Percentiles rank a stretch among this genome's conserved stretches.
Conservation (phyloP, 2,329 filamentous ascomycete species). For the Sporothrix luriei region DNA sequence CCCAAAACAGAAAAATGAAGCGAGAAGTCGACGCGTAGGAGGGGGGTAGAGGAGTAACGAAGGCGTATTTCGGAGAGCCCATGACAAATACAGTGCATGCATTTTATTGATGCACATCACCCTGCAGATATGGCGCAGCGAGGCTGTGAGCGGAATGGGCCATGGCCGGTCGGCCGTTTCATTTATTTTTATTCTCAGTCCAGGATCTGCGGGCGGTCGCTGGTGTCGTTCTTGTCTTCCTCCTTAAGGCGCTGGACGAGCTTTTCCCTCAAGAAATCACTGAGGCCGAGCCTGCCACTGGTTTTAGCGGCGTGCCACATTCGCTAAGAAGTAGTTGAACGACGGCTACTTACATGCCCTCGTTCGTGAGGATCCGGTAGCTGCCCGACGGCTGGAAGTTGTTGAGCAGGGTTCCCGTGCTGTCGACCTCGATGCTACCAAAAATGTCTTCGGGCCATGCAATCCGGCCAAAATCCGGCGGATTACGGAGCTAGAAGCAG, state of each 20-base stretch:
- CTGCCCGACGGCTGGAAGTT: slow-evolving; percentile 38
- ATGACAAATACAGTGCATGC: slow-evolving; percentile 13
- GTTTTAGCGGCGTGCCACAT: not conserved
- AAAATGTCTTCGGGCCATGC: slow-evolving; percentile 71
- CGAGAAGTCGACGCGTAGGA: not conserved
- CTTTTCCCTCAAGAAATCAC: slow-evolving; percentile 58
- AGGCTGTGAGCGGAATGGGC: not conserved
- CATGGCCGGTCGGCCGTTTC: not conserved
- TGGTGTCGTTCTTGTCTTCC: slow-evolving; percentile 50
- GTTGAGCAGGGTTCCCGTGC: slow-evolving; percentile 45
- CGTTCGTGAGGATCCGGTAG: slow-evolving; percentile 65
- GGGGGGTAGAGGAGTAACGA: not conserved
- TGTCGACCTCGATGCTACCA: slow-evolving; percentile 67
- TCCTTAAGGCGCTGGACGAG: slow-evolving; percentile 56
- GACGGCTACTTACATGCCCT: slow-evolving; percentile 63
- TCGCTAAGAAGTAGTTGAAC: not conserved
- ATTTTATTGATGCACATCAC: not conserved
- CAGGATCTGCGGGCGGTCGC: slow-evolving; percentile 32
- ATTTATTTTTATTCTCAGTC: slow-evolving; percentile 25
- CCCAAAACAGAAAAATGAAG: slow-evolving; percentile 2
- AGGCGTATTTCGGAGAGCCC: not conserved
- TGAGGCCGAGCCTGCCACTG: slow-evolving; percentile 53
- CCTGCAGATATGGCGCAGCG: slow-evolving; percentile 8
- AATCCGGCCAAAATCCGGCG: slow-evolving; percentile 68
- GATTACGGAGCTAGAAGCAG: slow-evolving; percentile 53